Conservation (phyloP, 805 yeast genomes). For the Candida verbasci region DNA sequence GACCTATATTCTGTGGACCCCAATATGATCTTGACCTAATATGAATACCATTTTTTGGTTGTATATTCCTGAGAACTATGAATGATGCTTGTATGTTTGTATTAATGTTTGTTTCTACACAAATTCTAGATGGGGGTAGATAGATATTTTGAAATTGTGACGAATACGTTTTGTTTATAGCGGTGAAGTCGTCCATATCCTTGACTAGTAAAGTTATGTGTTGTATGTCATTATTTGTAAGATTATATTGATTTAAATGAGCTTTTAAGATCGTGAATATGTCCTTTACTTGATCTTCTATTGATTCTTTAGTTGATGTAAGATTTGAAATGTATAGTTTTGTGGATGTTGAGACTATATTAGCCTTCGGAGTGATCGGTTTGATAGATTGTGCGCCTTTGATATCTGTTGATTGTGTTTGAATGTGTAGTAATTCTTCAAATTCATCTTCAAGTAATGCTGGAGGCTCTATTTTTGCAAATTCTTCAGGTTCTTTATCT, state of each 20-base stretch:
- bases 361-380: not conserved
- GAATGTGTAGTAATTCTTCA: slow-evolving; percentile 20
- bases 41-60: slow-evolving; percentile 65
- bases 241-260: slow-evolving; percentile 23
- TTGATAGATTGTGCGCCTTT: not conserved
- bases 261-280: slow-evolving; percentile 43
- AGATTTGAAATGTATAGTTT: slow-evolving; percentile 28
- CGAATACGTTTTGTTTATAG: slow-evolving; percentile 59
- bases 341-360: slow-evolving; percentile 11
- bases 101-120: slow-evolving; percentile 57
- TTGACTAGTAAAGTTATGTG: slow-evolving; percentile 56
- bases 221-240: slow-evolving; percentile 47
- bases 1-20: slow-evolving; percentile 99
- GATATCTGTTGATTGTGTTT: not conserved
- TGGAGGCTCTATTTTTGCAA: slow-evolving; percentile 22
- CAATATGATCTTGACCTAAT: slow-evolving; percentile 92
- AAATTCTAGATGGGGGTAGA: slow-evolving; percentile 83
- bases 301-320: slow-evolving; percentile 14
- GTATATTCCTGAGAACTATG: slow-evolving; percentile 31
- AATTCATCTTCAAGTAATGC: slow-evolving; percentile 40
- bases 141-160: slow-evolving; percentile 50
- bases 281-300: slow-evolving; percentile 41
- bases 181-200: slow-evolving; percentile 61
- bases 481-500: slow-evolving; percentile 28
- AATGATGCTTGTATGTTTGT: slow-evolving; percentile 57